Conservation (phyloP, 2,329 filamentous ascomycete genomes). For the Colletotrichum lentis region DNA sequence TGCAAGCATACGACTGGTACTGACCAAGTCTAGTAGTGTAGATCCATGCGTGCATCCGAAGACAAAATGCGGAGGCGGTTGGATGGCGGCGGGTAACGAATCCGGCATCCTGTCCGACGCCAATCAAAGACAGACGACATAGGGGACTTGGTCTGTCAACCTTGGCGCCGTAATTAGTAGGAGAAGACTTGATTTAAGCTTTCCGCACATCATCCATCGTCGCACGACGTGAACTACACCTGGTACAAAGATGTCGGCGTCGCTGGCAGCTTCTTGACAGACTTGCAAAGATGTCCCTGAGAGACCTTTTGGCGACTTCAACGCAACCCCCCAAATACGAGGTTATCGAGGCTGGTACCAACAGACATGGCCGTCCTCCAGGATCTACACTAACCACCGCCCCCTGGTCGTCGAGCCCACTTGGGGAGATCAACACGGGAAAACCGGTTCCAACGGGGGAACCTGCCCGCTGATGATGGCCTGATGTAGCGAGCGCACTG, state of each 20-base stretch:
- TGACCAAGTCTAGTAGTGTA: slow-evolving; percentile 3
- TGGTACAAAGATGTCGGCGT: slow-evolving; percentile 1
- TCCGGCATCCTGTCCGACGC: slow-evolving; percentile 29
- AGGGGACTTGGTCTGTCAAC: not conserved
- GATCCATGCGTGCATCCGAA: too few species aligned
- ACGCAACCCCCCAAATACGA: not conserved
- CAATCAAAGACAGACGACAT: too few species aligned
- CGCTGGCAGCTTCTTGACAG: slow-evolving; percentile 8
- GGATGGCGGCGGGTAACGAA: slow-evolving; percentile 10
- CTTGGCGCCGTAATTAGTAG: not conserved
- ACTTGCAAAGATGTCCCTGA: not conserved
- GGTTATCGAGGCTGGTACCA: not conserved
- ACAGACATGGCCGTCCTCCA: not conserved
- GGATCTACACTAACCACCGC: too few species aligned
- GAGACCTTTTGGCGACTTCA: slow-evolving; percentile 12
- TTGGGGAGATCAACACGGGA: slow-evolving; percentile 30
- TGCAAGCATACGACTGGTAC: not conserved
- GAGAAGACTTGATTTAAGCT: slow-evolving; percentile 13
- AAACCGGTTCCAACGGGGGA: slow-evolving; percentile 13
- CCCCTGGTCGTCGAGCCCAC: slow-evolving; percentile 19
- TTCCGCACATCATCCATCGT: slow-evolving; percentile 1
- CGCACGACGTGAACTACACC: not conserved
- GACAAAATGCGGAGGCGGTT: not conserved
- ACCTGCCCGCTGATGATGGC: slow-evolving; percentile 9
- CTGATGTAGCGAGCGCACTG: not conserved